These are phyloP conservation scores for Cladorrhinum samala DNA, from an alignment of 495 filamentous ascomycete genomes.

Conservation along the genomic window DNA sequence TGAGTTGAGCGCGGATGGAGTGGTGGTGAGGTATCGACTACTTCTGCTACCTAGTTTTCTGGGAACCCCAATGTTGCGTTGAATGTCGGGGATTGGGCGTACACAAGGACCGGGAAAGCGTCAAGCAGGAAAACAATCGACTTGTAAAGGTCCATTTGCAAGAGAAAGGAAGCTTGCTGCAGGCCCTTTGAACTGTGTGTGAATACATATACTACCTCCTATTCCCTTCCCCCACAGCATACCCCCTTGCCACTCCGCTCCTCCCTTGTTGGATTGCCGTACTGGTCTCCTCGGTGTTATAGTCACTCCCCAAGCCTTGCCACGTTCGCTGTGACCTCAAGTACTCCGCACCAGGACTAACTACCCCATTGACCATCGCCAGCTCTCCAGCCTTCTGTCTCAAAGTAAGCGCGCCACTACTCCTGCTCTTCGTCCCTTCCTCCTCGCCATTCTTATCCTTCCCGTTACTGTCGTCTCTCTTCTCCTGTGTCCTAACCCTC, in stretches of 20 bases:
- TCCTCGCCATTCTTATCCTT: slow-evolving; percentile 17
- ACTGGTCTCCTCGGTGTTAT: slow-evolving; percentile 55
- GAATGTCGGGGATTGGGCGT: too few relatives aligned
- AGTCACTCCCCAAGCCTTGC: slow-evolving; percentile 89
- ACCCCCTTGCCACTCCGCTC: slow-evolving; percentile 85
- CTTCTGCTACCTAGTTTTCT: too few relatives aligned
- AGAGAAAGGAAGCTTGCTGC: too few relatives aligned
- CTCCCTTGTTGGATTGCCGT: slow-evolving; percentile 73
- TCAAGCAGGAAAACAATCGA: too few relatives aligned
- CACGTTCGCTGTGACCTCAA: slow-evolving; percentile 77
- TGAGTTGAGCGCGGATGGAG: too few relatives aligned
- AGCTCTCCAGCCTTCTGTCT: slow-evolving; percentile 60
- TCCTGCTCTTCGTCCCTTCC: background rate
- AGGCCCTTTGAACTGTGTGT: background rate
- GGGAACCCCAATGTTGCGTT: too few relatives aligned
- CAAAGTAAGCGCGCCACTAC: slow-evolving; percentile 43
- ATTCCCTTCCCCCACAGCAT: slow-evolving; percentile 60
- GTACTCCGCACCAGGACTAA: slow-evolving; percentile 89
- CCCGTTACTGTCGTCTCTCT: slow-evolving; percentile 12
- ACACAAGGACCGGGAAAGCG: too few relatives aligned
- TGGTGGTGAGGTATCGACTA: too few relatives aligned
- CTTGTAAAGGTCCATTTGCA: too few relatives aligned
- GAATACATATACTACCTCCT: slow-evolving; percentile 29
- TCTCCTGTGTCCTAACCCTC: slow-evolving; percentile 27
- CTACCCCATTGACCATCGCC: slow-evolving; percentile 66